Base-by-base conservation (phyloP, 176 grass and related monocot species). In the Themeda triandra region DNA sequence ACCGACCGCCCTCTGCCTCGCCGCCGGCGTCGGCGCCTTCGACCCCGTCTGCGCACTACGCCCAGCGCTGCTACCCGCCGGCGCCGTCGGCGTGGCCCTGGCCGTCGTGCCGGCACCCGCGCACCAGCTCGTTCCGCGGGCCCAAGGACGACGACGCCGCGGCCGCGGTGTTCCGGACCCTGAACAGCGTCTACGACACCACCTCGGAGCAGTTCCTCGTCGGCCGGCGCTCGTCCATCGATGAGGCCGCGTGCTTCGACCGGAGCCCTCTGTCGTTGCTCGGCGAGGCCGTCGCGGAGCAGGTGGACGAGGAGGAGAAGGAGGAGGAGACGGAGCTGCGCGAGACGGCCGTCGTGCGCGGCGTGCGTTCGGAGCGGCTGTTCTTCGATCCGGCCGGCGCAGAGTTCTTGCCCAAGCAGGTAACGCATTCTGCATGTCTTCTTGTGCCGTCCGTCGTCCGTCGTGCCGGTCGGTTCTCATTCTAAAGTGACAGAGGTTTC, bases 21-120 rank as follows among this genome's bases (percentile, higher is more conserved):
- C 21, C 70, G 7, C 60, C 48, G 27, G 44, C 76, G 11, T 15
- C 15, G 39, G 36, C 36, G 36, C 30, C 68, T 23, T 80, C 66
- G 10, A 63, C 82, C 0, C 37, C 79, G 12, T 69, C 75, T 17
- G 60, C 68, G 23, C 70, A 75, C 58, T 62, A 84, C 64, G 58
- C 66, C 21, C 58, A 59, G 58, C 84, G 87, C 59, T 93, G 91
- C 80, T 91, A 91, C 81, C 84, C 67, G 30, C 80, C 91, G 71
- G 44, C 78, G 21, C 87, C 86, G 39, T 88, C 86, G 18, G 6
- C 86, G 35, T 96, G 94, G 91, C 89, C 94, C 11, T 96, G 94
- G 94, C 94, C 94, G 65, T 93, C 91, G 83, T 96, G 94, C 88
- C 83, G 86, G 64, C 83, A 91, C 84, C 94, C 94, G 51, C 89